These are phyloP conservation scores for Calonectria pseudoturangicola DNA, from an alignment of 2,329 filamentous ascomycete species.

Conservation along the genomic window DNA sequence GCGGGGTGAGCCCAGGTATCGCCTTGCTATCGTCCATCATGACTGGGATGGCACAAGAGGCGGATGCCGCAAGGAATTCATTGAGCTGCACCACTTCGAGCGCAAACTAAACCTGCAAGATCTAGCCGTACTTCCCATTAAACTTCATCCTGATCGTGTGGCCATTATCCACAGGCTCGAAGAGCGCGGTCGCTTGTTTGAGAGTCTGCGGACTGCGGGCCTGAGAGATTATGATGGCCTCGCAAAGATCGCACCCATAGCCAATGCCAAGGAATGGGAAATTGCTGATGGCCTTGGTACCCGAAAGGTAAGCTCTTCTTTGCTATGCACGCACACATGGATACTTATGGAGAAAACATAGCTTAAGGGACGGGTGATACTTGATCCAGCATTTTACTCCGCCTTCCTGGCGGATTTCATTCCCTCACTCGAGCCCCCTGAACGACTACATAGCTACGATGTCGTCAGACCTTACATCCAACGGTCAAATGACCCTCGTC, in stretches of 20 bases:
- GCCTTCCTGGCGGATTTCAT: background rate
- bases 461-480: background rate
- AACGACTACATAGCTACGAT: background rate
- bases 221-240: slow-evolving; percentile 16
- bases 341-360: background rate
- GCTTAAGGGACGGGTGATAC: slow-evolving; percentile 17
- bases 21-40: slow-evolving; percentile 5
- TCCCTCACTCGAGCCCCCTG: background rate
- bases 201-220: background rate
- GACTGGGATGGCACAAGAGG: slow-evolving; percentile 27
- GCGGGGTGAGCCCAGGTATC: background rate
- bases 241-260: background rate
- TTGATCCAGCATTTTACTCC: slow-evolving; percentile 9
- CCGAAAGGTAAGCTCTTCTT: background rate
- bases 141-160: background rate
- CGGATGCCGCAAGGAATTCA: background rate
- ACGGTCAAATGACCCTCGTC: background rate
- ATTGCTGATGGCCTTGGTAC: background rate
- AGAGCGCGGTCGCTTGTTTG: slow-evolving; percentile 20
- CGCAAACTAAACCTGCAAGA: background rate
- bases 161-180: background rate
- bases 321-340: background rate
- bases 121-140: slow-evolving; percentile 1
- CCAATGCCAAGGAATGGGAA: background rate
- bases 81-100: background rate